Evolutionary conservation across 2,329 filamentous ascomycete genomes (phyloP), one percentile per base, ranked within the genome.

Genomic region (Sporothrix schenckii): DNA sequence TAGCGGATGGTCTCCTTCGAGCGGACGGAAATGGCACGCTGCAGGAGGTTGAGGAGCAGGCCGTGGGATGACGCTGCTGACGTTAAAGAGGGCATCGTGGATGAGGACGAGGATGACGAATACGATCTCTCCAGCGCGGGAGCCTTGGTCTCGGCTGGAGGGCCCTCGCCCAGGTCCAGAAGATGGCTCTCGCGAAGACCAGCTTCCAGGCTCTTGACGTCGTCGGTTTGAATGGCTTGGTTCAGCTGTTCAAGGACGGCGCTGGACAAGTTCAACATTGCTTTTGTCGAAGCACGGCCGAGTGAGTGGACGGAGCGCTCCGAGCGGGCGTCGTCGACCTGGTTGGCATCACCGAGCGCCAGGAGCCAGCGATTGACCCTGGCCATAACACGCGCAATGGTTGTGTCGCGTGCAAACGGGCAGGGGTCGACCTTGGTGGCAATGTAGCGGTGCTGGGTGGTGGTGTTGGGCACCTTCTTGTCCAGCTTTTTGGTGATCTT

Each of bases 401-500:
- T 83, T 39, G 79, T 82, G 73, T 88, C 94, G 73, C 92, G 94
- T 21, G 94, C 92, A 80, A 99, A 99, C 0, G 92, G 88, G 74
- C 90, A 90, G 1, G 92, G 90, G 75, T 97, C 92, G 70, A 99
- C 94, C 81, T 96, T 97, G 61, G 93, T 93, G 53, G 91, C 89
- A 72, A 99, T 85, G 77, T 98, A 99, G 71, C 89, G 88, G 78
- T 92, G 89, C 82, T 97, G 94, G 0, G 92, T 90, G 66, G 89
- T 87, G 3, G 89, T 88, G 60, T 88, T 86, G 1, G 91, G 86
- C 2, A 97, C 88, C 82, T 97, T 97, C 83, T 99, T 99, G 81
- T 99, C 95, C 60, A 97, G 84, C 81, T 99, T 99, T 84, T 99
- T 99, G 67, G 95, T 97, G 80, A 99, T 99, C 83, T 99, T 99